Base-by-base conservation (phyloP, 805 yeast genomes). In the Candida andamanensis region DNA sequence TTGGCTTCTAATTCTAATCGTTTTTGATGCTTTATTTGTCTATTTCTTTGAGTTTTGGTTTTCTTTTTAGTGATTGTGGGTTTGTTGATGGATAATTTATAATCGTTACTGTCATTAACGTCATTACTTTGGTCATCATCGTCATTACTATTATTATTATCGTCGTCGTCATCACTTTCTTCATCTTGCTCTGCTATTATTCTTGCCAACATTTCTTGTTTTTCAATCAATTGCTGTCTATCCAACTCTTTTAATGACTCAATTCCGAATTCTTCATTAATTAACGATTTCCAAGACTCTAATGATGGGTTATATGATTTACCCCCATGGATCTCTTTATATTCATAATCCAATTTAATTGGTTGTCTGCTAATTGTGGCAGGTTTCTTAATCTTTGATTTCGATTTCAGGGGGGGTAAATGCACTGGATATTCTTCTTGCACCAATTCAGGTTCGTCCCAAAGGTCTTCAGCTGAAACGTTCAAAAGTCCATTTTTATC, bases 231-330 rank as follows among this genome's bases (percentile, higher is more conserved):
- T 33, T 69, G 68, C 33, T 72, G 56, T 47, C 82, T 72, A 47
- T 76, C 70, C 37, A 76, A 75, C 46, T 85, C 96, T 35, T 68
- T 72, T 30, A 73, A 67, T 48, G 76, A 74, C 49, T 86, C 95
- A 33, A 67, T 64, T 32, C 54, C 68, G 45, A 69, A 80, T 57
- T 87, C 97, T 33, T 67, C 63, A 32, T 74, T 63, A 32, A 92
- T 74, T 45, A 89, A 68, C 13, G 56, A 58, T 46, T 77, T 76
- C 98, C 98, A 92, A 17, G 83, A 76, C 35, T 80, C 82, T 42
- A 79, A 65, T 9, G 90, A 72, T 16, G 98, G 98, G 52, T 92
- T 92, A 52, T 86, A 92, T 2, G 97, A 89, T 54, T 82, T 84
- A 34, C 97, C 97, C 2, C 80, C 92, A 46, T 80, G 80, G 3